phyloP scores from a whole-genome alignment of 2,329 filamentous ascomycete species.

The Pyrenochaeta sp. region DNA sequence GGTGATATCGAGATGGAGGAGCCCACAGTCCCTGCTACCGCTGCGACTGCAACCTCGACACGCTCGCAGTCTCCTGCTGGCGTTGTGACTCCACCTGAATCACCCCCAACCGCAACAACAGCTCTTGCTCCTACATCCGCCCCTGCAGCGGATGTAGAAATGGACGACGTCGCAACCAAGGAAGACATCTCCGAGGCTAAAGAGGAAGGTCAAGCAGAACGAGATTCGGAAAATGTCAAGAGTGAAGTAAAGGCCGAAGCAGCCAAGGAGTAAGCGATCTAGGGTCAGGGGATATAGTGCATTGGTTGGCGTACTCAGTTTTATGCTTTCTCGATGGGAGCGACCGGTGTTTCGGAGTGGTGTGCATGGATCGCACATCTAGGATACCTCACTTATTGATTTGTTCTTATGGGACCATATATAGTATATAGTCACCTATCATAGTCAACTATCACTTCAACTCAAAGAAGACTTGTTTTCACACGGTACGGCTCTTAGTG shows the following conservation, averaged over 20 bases:
- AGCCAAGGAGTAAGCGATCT: conserved; percentile 28
- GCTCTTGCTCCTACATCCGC: conserved; percentile 25
- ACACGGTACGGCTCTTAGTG: too few relatives aligned
- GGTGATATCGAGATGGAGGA: conserved; percentile 49
- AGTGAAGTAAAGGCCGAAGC: conserved; percentile 39
- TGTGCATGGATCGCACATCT: conserved; percentile 14
- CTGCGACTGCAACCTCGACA: conserved; percentile 23
- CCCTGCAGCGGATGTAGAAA: conserved; percentile 38
- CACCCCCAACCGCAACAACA: conserved; percentile 31
- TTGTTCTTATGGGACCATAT: conserved; percentile 2
- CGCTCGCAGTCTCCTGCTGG: conserved; percentile 39
- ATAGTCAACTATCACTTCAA: neutral
- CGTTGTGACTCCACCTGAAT: conserved; percentile 47
- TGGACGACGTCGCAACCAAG: conserved; percentile 33
- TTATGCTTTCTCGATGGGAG: conserved; percentile 10
- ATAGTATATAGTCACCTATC: neutral
- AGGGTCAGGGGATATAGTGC: conserved; percentile 1
- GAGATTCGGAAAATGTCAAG: conserved; percentile 39
- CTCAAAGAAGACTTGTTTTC: too few relatives aligned
- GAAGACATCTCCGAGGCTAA: conserved; percentile 29
- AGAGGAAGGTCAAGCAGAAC: conserved; percentile 34
- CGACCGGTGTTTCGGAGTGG: conserved; percentile 24
- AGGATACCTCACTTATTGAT: conserved; percentile 25
- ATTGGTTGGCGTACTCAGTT: conserved; percentile 13
- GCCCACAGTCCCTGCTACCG: conserved; percentile 18